Percentiles rank a stretch among this genome's conserved stretches.
Evolutionary conservation across 2,329 filamentous ascomycete genomes (phyloP).

Genomic region (Pseudocercospora fuligena): DNA sequence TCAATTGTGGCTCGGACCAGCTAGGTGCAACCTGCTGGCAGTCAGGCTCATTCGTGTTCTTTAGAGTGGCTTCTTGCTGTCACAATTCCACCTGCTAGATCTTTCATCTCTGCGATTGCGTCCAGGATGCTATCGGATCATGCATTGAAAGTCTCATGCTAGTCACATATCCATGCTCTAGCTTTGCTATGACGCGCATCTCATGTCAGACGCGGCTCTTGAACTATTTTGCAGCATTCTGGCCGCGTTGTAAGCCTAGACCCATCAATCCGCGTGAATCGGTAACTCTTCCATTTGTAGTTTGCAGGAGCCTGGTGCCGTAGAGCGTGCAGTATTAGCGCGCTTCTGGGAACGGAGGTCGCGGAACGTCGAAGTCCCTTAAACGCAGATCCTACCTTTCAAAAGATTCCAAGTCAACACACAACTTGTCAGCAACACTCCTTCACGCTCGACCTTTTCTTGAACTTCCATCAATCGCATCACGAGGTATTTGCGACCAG

Average conservation of each 20-base stretch:
- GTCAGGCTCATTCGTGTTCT: background rate
- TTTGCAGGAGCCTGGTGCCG: background rate
- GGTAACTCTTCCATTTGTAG: background rate
- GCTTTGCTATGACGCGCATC: constrained; percentile 4
- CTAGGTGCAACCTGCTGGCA: background rate
- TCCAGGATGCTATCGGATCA: background rate
- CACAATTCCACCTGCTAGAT: background rate
- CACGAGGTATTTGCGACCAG: background rate
- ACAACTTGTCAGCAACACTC: constrained; percentile 1
- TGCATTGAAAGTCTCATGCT: background rate
- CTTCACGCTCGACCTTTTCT: background rate
- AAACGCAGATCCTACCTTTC: background rate
- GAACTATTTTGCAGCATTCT: background rate
- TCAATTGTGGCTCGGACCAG: background rate
- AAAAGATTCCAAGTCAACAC: background rate
- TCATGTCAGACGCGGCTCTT: constrained; percentile 3
- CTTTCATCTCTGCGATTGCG: background rate
- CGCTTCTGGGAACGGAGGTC: background rate
- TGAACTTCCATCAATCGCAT: background rate
- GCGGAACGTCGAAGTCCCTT: background rate
- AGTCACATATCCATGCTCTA: background rate
- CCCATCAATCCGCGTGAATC: background rate
- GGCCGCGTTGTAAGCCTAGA: background rate
- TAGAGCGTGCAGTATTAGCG: background rate
- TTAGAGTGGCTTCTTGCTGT: background rate